phyloP scores from a whole-genome alignment of 805 yeast species.

The Yarrowia keelungensis region DNA sequence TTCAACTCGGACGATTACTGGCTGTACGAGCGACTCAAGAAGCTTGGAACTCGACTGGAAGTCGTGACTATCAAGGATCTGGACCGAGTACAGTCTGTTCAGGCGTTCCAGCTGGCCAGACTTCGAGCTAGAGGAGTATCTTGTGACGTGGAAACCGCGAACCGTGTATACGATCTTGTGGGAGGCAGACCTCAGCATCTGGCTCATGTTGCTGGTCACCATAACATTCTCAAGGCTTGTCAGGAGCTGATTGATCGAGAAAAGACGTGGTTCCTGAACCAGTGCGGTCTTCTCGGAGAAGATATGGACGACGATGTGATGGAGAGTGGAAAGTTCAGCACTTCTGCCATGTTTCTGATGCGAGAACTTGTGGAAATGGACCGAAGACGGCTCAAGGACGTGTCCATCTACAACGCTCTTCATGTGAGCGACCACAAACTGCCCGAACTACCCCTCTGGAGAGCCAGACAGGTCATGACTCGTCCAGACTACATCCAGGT shows the following conservation, averaged over 20 bases:
- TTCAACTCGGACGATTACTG: conserved; percentile 87
- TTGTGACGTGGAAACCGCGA: conserved; percentile 55
- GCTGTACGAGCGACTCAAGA: conserved; percentile 78
- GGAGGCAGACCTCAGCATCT: conserved; percentile 89
- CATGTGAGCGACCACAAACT: conserved; percentile 56
- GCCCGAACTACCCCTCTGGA: conserved; percentile 82
- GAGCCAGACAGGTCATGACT: conserved; percentile 85
- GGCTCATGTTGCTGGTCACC: conserved; percentile 59
- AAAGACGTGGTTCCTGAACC: conserved; percentile 84
- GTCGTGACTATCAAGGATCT: conserved; percentile 71
- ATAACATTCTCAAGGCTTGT: conserved; percentile 59
- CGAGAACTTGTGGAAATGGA: conserved; percentile 76
- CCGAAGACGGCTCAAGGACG: conserved; percentile 44
- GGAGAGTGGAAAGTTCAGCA: conserved; percentile 79
- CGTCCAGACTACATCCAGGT: conserved; percentile 78
- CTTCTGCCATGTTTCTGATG: conserved; percentile 76
- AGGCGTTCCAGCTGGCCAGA: conserved; percentile 61
- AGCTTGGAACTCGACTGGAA: conserved; percentile 75
- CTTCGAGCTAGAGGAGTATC: conserved; percentile 53
- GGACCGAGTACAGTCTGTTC: conserved; percentile 60
- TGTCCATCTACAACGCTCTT: conserved; percentile 43
- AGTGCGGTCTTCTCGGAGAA: conserved; percentile 77
- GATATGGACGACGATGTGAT: conserved; percentile 90
- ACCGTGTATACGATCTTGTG: conserved; percentile 67
- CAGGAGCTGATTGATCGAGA: conserved; percentile 77